phyloP scores from a whole-genome alignment of 169 alveolate species.

The Haemoproteus tartakovskyi region DNA sequence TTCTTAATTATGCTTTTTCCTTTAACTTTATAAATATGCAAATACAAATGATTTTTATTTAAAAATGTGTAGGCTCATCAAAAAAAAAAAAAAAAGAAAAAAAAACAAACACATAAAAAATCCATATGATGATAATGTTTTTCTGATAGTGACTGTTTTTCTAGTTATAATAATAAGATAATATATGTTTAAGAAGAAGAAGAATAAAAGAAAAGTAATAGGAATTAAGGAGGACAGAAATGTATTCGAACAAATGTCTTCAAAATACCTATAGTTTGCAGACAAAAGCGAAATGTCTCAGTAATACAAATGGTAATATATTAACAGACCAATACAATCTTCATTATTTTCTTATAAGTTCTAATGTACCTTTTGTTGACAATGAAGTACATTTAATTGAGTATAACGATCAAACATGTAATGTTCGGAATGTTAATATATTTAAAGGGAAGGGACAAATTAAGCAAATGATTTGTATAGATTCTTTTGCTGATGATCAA shows the following conservation, averaged over 20 bases:
- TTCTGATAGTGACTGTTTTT: too few species aligned
- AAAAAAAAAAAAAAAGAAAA: too few species aligned
- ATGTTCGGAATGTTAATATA: constrained; percentile 17
- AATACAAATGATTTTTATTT: too few species aligned
- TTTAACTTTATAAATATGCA: too few species aligned
- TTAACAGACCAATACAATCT: constrained; percentile 15
- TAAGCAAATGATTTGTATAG: constrained; percentile 43
- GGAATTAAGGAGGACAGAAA: background rate
- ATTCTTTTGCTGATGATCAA: constrained; percentile 9
- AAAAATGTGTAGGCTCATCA: too few species aligned
- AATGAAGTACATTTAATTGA: constrained; percentile 61
- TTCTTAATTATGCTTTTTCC: too few species aligned
- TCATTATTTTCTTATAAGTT: constrained; percentile 41
- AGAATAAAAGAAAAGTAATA: background rate
- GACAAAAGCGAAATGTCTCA: constrained; percentile 29
- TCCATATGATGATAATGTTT: too few species aligned
- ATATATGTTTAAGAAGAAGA: too few species aligned
- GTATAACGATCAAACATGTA: constrained; percentile 19
- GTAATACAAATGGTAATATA: constrained; percentile 6
- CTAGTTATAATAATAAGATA: too few species aligned
- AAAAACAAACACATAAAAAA: too few species aligned
- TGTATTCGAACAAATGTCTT: constrained; percentile 27
- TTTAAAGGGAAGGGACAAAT: constrained; percentile 28
- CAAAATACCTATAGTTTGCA: constrained; percentile 40
- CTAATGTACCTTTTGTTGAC: constrained; percentile 19